phyloP scores from a whole-genome alignment of 2,329 filamentous ascomycete species.

The Cryphonectria carpinicola region DNA sequence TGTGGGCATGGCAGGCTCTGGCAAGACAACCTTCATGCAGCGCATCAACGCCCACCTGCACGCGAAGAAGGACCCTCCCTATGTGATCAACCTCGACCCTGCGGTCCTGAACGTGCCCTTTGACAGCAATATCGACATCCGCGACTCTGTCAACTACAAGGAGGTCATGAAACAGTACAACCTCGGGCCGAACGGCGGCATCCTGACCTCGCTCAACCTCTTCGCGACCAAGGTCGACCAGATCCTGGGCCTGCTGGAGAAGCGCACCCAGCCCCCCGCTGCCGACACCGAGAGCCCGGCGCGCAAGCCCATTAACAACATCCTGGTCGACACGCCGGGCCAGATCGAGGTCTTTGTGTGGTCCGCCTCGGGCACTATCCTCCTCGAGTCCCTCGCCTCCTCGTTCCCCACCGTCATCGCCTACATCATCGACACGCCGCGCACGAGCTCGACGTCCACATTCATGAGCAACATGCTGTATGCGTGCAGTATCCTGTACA shows the following conservation, averaged over 20 bases:
- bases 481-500: conserved; percentile 97
- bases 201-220: conserved; percentile 91
- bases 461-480: conserved; percentile 99
- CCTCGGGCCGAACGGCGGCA: conserved; percentile 94
- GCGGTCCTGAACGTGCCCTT: conserved; percentile 93
- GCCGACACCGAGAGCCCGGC: conserved; percentile 60
- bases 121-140: conserved; percentile 97
- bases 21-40: conserved; percentile 99
- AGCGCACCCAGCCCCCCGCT: conserved; percentile 66
- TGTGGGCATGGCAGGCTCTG: conserved; percentile 96
- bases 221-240: conserved; percentile 99
- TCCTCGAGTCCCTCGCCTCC: conserved; percentile 89
- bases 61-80: conserved; percentile 77
- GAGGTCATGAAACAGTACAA: conserved; percentile 99
- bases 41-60: conserved; percentile 94
- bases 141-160: conserved; percentile 98
- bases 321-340: conserved; percentile 92
- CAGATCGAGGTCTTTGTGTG: conserved; percentile 99
- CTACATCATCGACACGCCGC: conserved; percentile 95
- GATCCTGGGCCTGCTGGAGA: conserved; percentile 86
- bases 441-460: conserved; percentile 88
- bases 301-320: conserved; percentile 72
- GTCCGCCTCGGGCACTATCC: conserved; percentile 92
- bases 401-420: conserved; percentile 97
- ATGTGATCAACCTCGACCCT: conserved; percentile 96